A percentile compares a stretch with the other conserved stretches of the same genome.
Conservation (phyloP, 2,329 filamentous ascomycete species). For the Sclerotiophoma versabilis region DNA sequence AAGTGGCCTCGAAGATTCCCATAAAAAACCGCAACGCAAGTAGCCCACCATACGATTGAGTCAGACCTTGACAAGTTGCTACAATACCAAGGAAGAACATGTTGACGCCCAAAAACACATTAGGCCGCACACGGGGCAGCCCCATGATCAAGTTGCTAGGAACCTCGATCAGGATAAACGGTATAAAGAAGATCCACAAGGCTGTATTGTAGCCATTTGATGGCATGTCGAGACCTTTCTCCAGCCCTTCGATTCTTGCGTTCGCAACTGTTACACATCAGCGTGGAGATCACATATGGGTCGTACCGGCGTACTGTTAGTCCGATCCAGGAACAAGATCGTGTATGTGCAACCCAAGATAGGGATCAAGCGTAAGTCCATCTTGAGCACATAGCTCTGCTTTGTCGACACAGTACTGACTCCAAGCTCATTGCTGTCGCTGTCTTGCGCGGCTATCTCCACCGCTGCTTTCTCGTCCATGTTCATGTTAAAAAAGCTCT, state of each 20-base stretch:
- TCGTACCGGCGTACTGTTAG: constrained; percentile 59
- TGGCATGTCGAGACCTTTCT: constrained; percentile 67
- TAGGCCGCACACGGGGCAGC: constrained; percentile 66
- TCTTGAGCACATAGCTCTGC: constrained; percentile 62
- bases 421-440: constrained; percentile 21
- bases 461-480: constrained; percentile 26
- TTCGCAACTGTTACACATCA: constrained; percentile 66
- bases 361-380: constrained; percentile 67
- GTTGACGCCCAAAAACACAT: constrained; percentile 79
- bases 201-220: constrained; percentile 73
- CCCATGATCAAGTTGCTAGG: constrained; percentile 82
- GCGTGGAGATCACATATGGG: not conserved
- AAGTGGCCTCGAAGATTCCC: constrained; percentile 43
- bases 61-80: constrained; percentile 40
- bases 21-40: constrained; percentile 41
- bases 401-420: constrained; percentile 6
- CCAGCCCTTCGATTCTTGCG: constrained; percentile 64
- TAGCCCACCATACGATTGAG: constrained; percentile 36
- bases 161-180: constrained; percentile 79
- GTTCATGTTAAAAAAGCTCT: constrained; percentile 3
- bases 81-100: constrained; percentile 74
- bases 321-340: constrained; percentile 71
- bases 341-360: constrained; percentile 75
- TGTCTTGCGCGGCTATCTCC: constrained; percentile 21
- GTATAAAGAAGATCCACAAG: constrained; percentile 85